Evolutionary conservation across 139 green algal genomes (phyloP), one percentile per base, ranked within the genome.

Genomic region (Raphidocelis subcapitata): DNA sequence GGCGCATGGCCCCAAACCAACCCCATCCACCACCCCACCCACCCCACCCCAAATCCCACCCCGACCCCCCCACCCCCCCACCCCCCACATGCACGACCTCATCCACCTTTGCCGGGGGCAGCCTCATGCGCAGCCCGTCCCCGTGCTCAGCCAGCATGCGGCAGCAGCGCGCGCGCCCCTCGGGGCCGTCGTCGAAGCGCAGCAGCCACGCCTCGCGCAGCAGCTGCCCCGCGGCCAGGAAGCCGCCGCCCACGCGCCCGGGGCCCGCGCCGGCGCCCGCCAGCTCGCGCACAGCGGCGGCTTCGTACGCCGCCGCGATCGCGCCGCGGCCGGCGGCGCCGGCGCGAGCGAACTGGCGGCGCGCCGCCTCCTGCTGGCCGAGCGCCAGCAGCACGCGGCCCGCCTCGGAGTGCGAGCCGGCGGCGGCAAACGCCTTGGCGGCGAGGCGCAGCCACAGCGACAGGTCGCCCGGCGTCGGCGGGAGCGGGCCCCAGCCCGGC

Each of bases 351-450:
- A 62, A 62, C n/a, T 31, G n/a, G 10, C 10, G 8, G 5, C 26
- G 55, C 14, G 10, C 55, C 10, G 55, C 67, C 26, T 55, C 3
- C 16, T 67, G 37, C 16, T 56, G 69, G 3, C 69, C 69, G 29
- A 75, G 37, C 12, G 54, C 54, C 20, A 68, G 57, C 36, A 68
- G 56, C 57, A 75, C 28, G 54, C 47, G 61, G 3, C 69, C 69
- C 16, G 69, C 69, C 46, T 75, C 57, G 23, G 67, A 16, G n/a
- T 62, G 16, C 36, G 33, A 68, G 5, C 59, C 69, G 41, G 57
- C 69, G 4, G n/a, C 18, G 29, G 36, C 57, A 26, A 75, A 68
- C 5, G 69, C 57, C 37, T 67, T 60, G 21, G 54, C 69, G 21
- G 69, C 54, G 5, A 75, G 57, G 29, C 44, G 41, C 57, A 75